phyloP scores from a whole-genome alignment of 345 rosid species.

The Leavenworthia alabamica region DNA sequence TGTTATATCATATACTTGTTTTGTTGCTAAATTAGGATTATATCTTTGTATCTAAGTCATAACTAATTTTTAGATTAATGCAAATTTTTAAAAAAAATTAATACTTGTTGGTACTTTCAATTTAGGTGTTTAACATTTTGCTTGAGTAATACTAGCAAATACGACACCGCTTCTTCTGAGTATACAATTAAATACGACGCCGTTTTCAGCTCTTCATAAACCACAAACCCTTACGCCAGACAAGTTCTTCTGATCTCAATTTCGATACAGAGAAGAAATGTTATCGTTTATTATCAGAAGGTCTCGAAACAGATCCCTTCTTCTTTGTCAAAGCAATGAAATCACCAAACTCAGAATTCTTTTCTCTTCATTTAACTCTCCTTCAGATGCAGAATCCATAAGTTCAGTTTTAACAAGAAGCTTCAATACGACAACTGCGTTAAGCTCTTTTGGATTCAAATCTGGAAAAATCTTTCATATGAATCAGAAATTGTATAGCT shows the following conservation, averaged over 20 bases:
- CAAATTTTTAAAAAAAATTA: too few species aligned
- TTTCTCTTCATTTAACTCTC: background rate
- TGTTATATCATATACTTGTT: too few species aligned
- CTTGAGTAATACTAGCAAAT: too few species aligned
- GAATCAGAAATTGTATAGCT: conserved; percentile 19
- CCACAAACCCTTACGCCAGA: too few species aligned
- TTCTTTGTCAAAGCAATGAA: background rate
- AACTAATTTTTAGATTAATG: too few species aligned
- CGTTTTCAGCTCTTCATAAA: too few species aligned
- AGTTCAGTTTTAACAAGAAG: conserved; percentile 25
- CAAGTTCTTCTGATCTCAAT: background rate
- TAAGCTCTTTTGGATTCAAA: conserved; percentile 10
- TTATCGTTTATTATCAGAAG: conserved; percentile 28
- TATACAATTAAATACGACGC: too few species aligned
- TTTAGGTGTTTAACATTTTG: too few species aligned
- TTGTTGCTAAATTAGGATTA: too few species aligned
- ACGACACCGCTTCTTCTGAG: too few species aligned
- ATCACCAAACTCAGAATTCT: background rate
- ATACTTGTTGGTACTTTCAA: too few species aligned
- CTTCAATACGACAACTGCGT: background rate
- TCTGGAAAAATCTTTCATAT: background rate
- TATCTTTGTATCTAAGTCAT: too few species aligned
- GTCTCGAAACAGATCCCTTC: conserved; percentile 18
- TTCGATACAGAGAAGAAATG: conserved; percentile 12
- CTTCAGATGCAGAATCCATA: background rate